These are phyloP conservation scores for Yarrowia sp. DNA, from an alignment of 805 yeast genomes.

Conservation along the genomic window DNA sequence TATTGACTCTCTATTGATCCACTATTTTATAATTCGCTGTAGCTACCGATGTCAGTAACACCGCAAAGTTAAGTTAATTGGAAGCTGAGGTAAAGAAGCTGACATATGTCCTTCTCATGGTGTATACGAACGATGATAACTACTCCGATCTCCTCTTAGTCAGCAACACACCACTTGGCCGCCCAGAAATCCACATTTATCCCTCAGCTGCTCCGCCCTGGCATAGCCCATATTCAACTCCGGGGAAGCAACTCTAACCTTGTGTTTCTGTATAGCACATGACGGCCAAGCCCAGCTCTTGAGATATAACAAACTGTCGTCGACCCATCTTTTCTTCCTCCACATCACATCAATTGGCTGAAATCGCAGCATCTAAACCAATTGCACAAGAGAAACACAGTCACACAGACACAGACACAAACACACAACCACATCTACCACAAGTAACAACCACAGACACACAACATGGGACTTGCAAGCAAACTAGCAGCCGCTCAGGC, in stretches of 20 bases:
- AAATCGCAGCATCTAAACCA: background rate
- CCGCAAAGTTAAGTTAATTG: slow-evolving; percentile 23
- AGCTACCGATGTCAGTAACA: slow-evolving; percentile 5
- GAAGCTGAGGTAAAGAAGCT: no score
- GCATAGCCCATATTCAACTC: slow-evolving; percentile 17
- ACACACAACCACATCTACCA: background rate
- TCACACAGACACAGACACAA: background rate
- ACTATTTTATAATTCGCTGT: background rate
- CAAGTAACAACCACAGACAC: background rate
- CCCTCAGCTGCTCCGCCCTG: slow-evolving; percentile 20
- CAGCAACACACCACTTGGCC: no score
- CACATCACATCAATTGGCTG: background rate
- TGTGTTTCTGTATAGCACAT: background rate
- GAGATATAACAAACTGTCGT: background rate
- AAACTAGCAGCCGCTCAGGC: slow-evolving; percentile 45
- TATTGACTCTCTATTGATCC: background rate
- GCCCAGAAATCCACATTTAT: background rate
- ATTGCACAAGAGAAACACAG: background rate
- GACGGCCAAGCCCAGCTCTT: background rate
- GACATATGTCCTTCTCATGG: no score
- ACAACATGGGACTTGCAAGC: slow-evolving; percentile 47
- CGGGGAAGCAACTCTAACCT: slow-evolving; percentile 36
- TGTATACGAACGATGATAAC: no score
- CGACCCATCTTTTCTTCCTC: slow-evolving; percentile 1
- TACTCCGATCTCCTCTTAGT: no score